Percentiles rank a stretch among this genome's conserved stretches.
Evolutionary conservation across 345 rosid genomes (phyloP).

Genomic region (Corymbia maculata): DNA sequence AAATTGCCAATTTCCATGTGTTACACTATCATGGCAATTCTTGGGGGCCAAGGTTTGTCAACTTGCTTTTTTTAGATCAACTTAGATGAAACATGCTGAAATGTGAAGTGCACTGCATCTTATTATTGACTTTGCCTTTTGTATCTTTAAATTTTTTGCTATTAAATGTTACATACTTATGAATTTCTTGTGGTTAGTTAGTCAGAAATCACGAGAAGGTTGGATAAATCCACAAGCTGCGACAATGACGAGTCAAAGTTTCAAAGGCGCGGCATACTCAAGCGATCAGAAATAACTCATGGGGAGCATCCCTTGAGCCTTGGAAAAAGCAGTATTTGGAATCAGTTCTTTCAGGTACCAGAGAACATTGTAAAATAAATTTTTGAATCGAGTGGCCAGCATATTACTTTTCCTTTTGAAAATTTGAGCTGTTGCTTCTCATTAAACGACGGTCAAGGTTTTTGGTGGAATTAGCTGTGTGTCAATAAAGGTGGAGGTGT

Average conservation of each 20-base stretch:
- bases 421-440: neutral
- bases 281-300: slow-evolving; percentile 66
- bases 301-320: slow-evolving; percentile 97
- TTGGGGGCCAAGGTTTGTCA: neutral
- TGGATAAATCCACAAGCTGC: slow-evolving; percentile 45
- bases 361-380: neutral
- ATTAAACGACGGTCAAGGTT: neutral
- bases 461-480: neutral
- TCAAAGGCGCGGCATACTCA: slow-evolving; percentile 50
- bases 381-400: neutral
- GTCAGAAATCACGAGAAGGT: slow-evolving; percentile 89
- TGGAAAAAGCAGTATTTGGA: slow-evolving; percentile 89
- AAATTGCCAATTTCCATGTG: neutral
- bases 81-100: neutral
- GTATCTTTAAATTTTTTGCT: neutral
- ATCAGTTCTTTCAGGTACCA: slow-evolving; percentile 85
- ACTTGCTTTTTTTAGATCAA: neutral
- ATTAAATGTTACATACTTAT: slow-evolving; percentile 19
- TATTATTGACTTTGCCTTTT: neutral
- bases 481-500: neutral
- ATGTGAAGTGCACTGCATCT: neutral
- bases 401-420: neutral
- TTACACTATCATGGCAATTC: neutral
- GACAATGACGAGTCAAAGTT: slow-evolving; percentile 35
- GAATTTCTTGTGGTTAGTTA: slow-evolving; percentile 79